Conservation (phyloP, 2,329 filamentous ascomycete genomes). For the Xylariales sp. region DNA sequence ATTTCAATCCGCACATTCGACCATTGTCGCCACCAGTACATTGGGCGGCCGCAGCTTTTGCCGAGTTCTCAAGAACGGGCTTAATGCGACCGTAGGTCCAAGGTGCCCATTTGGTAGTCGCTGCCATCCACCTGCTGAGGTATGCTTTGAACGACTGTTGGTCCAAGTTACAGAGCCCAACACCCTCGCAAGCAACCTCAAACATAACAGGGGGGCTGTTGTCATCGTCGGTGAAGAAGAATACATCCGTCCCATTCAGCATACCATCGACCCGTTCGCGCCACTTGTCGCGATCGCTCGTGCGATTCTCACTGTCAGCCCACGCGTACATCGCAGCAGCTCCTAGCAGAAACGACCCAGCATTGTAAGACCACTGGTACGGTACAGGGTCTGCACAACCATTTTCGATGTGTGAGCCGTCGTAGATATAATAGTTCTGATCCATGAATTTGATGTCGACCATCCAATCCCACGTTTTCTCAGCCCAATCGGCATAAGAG, state of each 20-base stretch:
- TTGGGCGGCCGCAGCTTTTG: constrained; percentile 51
- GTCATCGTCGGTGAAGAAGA: constrained; percentile 43
- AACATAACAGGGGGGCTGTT: constrained; percentile 48
- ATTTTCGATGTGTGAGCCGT: constrained; percentile 51
- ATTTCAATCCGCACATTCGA: constrained; percentile 56
- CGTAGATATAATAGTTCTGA: constrained; percentile 55
- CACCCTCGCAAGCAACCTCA: constrained; percentile 61
- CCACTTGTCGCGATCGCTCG: constrained; percentile 44
- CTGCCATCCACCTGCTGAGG: constrained; percentile 56
- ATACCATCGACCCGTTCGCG: constrained; percentile 53
- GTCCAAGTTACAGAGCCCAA: constrained; percentile 56
- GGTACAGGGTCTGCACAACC: constrained; percentile 56
- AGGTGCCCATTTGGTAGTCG: constrained; percentile 59
- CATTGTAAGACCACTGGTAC: constrained; percentile 67
- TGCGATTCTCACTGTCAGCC: constrained; percentile 29
- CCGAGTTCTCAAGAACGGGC: constrained; percentile 49
- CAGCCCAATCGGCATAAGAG: constrained; percentile 75
- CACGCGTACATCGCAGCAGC: constrained; percentile 67
- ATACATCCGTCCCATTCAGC: constrained; percentile 48
- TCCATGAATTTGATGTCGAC: constrained; percentile 52
- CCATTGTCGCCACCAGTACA: constrained; percentile 54
- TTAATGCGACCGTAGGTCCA: constrained; percentile 50
- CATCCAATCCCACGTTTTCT: constrained; percentile 69
- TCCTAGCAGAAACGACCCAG: constrained; percentile 61
- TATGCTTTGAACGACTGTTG: constrained; percentile 63